These are phyloP conservation scores for Diaporthe sp. DNA, from an alignment of 2,329 filamentous ascomycete species.

Conservation along the genomic window DNA sequence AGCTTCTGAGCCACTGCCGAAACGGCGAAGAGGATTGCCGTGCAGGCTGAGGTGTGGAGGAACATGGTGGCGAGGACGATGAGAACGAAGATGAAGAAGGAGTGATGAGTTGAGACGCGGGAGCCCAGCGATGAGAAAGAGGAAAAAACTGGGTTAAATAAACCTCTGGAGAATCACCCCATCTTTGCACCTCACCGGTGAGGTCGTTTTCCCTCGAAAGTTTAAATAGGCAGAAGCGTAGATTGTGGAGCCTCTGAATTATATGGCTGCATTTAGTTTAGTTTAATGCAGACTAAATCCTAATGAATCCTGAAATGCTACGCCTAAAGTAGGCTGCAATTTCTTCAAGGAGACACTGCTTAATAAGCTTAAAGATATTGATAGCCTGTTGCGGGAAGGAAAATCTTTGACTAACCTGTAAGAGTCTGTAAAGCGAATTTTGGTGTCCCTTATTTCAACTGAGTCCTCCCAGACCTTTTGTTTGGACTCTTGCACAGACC, in stretches of 20 bases:
- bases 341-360: neutral
- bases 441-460: neutral
- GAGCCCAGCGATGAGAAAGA: neutral
- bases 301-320: neutral
- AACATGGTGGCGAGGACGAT: neutral
- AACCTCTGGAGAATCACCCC: neutral
- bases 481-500: neutral
- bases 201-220: neutral
- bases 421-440: too few relatives aligned
- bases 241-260: neutral
- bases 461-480: neutral
- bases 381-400: neutral
- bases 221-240: neutral
- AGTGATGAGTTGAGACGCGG: neutral
- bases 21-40: neutral
- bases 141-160: neutral
- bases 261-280: neutral
- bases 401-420: too few relatives aligned
- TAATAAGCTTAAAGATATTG: too few relatives aligned
- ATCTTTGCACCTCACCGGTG: neutral
- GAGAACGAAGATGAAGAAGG: neutral
- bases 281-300: neutral
- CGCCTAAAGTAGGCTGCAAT: neutral
- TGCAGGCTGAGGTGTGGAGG: neutral
- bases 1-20: constrained; percentile 4